Conservation (phyloP, 2,329 filamentous ascomycete species). For the Nakataea oryzae region DNA sequence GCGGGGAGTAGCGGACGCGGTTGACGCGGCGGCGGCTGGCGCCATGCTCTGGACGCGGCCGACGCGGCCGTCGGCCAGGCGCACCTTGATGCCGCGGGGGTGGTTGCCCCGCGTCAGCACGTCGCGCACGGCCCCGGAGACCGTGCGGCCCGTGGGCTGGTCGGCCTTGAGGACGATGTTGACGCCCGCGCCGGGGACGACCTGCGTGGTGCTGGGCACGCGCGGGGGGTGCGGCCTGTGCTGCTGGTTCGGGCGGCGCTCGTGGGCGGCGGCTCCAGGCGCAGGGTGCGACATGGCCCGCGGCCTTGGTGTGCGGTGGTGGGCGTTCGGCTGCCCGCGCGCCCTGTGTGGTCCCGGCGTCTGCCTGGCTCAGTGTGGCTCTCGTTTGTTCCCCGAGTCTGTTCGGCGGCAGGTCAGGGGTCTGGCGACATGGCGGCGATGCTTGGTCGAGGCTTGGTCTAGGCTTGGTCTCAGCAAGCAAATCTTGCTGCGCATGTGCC, state of each 20-base stretch:
- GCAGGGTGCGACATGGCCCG: no score
- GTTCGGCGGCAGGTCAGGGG: background rate
- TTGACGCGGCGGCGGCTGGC: conserved; percentile 4
- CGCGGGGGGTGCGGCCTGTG: conserved; percentile 8
- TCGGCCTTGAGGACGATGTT: conserved; percentile 69
- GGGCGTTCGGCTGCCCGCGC: no score
- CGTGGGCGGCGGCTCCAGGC: no score
- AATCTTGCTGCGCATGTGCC: no score
- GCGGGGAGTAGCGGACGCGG: background rate
- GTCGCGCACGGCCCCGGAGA: conserved; percentile 54
- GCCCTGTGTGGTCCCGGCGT: no score
- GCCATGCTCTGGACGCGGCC: conserved; percentile 61
- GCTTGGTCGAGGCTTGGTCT: background rate
- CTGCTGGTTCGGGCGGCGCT: background rate
- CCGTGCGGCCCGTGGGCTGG: conserved; percentile 63
- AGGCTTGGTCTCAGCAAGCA: background rate
- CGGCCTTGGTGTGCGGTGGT: no score
- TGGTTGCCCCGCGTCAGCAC: conserved; percentile 65
- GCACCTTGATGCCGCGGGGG: conserved; percentile 69
- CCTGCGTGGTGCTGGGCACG: conserved; percentile 38
- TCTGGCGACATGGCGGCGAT: background rate
- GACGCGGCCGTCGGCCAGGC: conserved; percentile 59
- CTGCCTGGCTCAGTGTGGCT: background rate
- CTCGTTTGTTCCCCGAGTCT: background rate
- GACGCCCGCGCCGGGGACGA: conserved; percentile 51